These are phyloP conservation scores for Caloboletus firmus DNA, from an alignment of 1,284 basidiomycete genomes.

Conservation along the genomic window DNA sequence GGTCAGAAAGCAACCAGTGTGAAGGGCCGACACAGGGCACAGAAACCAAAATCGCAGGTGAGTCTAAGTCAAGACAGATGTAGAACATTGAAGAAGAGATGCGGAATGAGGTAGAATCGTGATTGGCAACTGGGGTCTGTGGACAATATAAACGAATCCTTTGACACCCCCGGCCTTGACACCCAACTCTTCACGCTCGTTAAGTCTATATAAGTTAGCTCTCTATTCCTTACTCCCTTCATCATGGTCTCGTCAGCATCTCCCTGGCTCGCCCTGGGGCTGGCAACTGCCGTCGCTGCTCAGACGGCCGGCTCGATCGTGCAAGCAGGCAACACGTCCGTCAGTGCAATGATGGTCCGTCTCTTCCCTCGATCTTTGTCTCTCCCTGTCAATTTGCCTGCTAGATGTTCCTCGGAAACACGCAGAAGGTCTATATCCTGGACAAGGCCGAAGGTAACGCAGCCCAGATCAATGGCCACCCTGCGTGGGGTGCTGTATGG, in stretches of 20 bases:
- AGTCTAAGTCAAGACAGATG: too few relatives aligned
- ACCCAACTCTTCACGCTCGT: conserved; percentile 17
- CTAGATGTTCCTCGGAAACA: conserved; percentile 57
- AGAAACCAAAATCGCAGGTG: not conserved
- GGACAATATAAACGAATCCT: not conserved
- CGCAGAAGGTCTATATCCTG: conserved; percentile 49
- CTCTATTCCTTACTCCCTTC: conserved; percentile 14
- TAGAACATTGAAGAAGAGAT: not conserved
- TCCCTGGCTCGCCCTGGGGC: conserved; percentile 36
- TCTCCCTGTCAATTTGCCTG: conserved; percentile 1
- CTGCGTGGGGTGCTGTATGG: conserved; percentile 48
- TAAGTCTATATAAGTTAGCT: not conserved
- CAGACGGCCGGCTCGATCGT: conserved; percentile 44
- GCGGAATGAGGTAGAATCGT: too few relatives aligned
- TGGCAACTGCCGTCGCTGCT: conserved; percentile 39
- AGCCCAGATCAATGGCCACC: conserved; percentile 40
- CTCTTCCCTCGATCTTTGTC: not conserved
- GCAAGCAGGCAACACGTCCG: conserved; percentile 52
- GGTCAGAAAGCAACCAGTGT: not conserved
- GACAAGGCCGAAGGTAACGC: conserved; percentile 49
- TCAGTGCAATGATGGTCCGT: conserved; percentile 68
- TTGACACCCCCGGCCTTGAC: not conserved
- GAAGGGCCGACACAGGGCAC: too few relatives aligned
- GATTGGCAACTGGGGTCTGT: conserved; percentile 4
- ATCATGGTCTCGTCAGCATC: conserved; percentile 30